Conservation (phyloP, 2,329 filamentous ascomycete genomes). For the Albifimbria verrucaria region DNA sequence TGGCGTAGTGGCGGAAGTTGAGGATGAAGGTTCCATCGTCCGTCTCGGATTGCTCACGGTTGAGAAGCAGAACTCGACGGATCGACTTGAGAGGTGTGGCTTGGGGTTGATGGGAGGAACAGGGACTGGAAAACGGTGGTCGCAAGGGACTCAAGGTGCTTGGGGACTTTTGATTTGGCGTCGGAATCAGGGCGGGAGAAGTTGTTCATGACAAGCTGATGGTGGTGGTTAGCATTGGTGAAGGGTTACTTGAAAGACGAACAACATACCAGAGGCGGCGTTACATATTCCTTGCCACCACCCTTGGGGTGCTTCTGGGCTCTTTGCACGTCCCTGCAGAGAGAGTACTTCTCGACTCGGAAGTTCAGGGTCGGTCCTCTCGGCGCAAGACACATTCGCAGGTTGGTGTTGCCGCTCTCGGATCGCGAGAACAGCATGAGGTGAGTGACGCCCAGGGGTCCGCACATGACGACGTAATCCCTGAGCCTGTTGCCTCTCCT, state of each 20-base stretch:
- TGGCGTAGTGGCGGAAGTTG: conserved; percentile 90
- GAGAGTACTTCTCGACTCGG: conserved; percentile 88
- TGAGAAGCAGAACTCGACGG: conserved; percentile 82
- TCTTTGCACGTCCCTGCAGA: conserved; percentile 85
- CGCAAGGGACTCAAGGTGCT: conserved; percentile 87
- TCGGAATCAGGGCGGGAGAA: conserved; percentile 67
- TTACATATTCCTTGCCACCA: conserved; percentile 80
- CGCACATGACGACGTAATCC: conserved; percentile 95
- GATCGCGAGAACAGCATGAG: conserved; percentile 91
- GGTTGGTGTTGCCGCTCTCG: conserved; percentile 84
- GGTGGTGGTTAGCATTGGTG: conserved; percentile 30
- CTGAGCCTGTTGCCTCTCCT: conserved; percentile 81
- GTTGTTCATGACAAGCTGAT: conserved; percentile 93
- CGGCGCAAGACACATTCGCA: conserved; percentile 83
- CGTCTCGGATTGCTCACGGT: conserved; percentile 64
- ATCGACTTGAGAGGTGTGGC: conserved; percentile 88
- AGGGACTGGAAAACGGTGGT: conserved; percentile 95
- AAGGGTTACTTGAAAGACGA: background rate
- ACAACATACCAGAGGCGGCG: conserved; percentile 68
- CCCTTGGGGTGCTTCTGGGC: conserved; percentile 79
- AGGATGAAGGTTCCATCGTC: conserved; percentile 73
- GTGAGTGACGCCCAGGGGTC: conserved; percentile 89
- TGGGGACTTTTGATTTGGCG: conserved; percentile 70
- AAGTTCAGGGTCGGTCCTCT: conserved; percentile 93
- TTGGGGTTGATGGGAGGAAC: conserved; percentile 93